Conservation (phyloP, 2,329 filamentous ascomycete genomes). For the Aspergillus fijiensis region DNA sequence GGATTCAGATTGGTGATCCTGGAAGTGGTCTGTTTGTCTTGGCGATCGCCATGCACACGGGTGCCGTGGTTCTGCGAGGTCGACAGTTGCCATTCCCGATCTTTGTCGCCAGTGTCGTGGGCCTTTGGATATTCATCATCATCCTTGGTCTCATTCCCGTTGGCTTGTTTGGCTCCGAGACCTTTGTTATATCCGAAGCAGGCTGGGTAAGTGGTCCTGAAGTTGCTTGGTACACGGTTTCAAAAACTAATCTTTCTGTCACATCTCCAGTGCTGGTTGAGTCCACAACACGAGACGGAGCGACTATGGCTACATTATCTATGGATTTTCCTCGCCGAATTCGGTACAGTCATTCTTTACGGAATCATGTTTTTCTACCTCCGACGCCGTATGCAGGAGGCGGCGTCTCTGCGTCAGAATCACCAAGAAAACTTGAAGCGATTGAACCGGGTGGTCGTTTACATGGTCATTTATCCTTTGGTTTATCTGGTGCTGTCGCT, state of each 20-base stretch:
- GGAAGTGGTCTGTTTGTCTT: conserved; percentile 53
- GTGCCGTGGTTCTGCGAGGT: conserved; percentile 49
- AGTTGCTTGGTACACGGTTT: not conserved
- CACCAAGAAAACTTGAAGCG: conserved; percentile 36
- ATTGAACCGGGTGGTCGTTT: conserved; percentile 42
- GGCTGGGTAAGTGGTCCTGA: conserved; percentile 44
- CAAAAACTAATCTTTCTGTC: conserved; percentile 1
- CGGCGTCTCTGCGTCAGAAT: conserved; percentile 30
- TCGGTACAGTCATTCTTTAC: conserved; percentile 52
- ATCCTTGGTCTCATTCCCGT: conserved; percentile 50
- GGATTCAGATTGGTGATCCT: conserved; percentile 53
- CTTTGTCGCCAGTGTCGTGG: conserved; percentile 46
- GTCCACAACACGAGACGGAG: conserved; percentile 43
- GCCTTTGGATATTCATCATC: conserved; percentile 49
- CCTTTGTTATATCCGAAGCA: conserved; percentile 51
- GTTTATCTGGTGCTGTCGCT: conserved; percentile 63
- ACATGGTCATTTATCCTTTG: conserved; percentile 49
- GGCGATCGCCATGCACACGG: conserved; percentile 55
- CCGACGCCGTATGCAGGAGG: conserved; percentile 43
- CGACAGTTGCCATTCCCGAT: conserved; percentile 45
- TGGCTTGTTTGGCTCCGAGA: conserved; percentile 38
- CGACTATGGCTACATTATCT: conserved; percentile 54
- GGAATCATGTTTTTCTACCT: conserved; percentile 50
- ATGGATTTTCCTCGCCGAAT: conserved; percentile 56
- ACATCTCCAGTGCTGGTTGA: conserved; percentile 51